Evolutionary conservation across 208 protist genomes (phyloP), one percentile per base, ranked within the genome.

Genomic region (Crithidia sp.): DNA sequence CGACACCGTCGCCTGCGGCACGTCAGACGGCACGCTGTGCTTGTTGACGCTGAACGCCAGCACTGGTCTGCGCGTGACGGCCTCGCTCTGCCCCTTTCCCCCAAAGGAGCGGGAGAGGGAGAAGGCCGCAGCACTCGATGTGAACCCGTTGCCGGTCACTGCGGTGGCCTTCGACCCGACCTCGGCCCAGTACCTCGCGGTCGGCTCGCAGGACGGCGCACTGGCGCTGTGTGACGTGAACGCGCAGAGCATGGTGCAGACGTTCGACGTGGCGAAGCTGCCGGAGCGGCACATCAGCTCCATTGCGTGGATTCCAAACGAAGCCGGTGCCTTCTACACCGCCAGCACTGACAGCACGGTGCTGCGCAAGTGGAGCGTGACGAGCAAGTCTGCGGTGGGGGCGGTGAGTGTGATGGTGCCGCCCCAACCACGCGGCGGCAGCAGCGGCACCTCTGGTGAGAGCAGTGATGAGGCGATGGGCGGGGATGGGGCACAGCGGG

Each of bases 1-100:
- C 9, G 92, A 96, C 44, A 69, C 66, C 47, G 84, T 95, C n/a
- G 92, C 86, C 36, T 87, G 83, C 43, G 88, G 90, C 60, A 96
- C 92, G 4, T 74, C 82, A 16, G 90, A 95, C 44, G 92, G 92
- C 28, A 78, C 79, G 28, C 71, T 95, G 37, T 84, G 64, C 60
- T 55, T 95, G 17, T 41, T 92, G 47, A 88, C 68, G 28, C 77
- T 96, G 37, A 93, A 89, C 76, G 85, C 88, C 17, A 71, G 83
- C 45, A 88, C 82, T 16, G 92, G 92, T 0, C 73, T 96, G 62
- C 82, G 67, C 14, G 76, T 78, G 10, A 89, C 67, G 8, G 74
- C 74, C 45, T 75, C 81, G 16, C 64, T 95, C 19, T 74, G 68
- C 55, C 88, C 92, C 3, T 95, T 96, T 72, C 76, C 86, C 5